A percentile compares a stretch with the other conserved stretches of the same genome.
phyloP scores from a whole-genome alignment of 2,329 filamentous ascomycete genomes.

The Alternaria viburni region DNA sequence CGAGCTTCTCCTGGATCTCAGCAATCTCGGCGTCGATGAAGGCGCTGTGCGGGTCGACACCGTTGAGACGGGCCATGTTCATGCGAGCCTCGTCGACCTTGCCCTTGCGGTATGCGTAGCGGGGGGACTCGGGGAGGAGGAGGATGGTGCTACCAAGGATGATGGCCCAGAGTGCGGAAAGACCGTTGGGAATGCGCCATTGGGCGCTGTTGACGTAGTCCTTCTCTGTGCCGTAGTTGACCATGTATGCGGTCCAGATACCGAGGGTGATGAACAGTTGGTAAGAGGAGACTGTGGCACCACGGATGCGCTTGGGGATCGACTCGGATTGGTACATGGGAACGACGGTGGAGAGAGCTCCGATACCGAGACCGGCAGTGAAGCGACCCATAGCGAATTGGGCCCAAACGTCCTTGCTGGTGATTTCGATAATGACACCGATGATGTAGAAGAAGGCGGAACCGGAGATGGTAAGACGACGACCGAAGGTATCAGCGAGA shows the following conservation, averaged over 20 bases:
- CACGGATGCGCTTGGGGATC: slow-evolving; percentile 68
- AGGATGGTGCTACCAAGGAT: slow-evolving; percentile 61
- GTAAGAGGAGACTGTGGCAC: slow-evolving; percentile 67
- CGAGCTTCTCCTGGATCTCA: slow-evolving; percentile 63
- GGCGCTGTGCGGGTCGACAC: slow-evolving; percentile 61
- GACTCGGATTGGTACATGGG: slow-evolving; percentile 71
- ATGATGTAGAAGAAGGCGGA: slow-evolving; percentile 68
- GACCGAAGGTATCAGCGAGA: slow-evolving; percentile 67
- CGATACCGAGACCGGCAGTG: slow-evolving; percentile 69
- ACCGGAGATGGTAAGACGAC: slow-evolving; percentile 65
- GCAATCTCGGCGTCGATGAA: slow-evolving; percentile 60
- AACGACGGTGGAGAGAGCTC: slow-evolving; percentile 65
- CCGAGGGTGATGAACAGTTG: slow-evolving; percentile 74
- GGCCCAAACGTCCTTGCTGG: slow-evolving; percentile 63
- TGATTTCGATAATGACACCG: slow-evolving; percentile 71
- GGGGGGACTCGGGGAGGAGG: slow-evolving; percentile 63
- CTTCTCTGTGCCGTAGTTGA: slow-evolving; percentile 67
- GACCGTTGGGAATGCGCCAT: slow-evolving; percentile 70
- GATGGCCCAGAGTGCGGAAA: slow-evolving; percentile 63
- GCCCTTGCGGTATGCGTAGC: slow-evolving; percentile 63
- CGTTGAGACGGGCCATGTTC: slow-evolving; percentile 62
- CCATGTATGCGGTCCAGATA: slow-evolving; percentile 61
- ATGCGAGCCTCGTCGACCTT: slow-evolving; percentile 57
- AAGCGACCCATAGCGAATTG: slow-evolving; percentile 69
- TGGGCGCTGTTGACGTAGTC: slow-evolving; percentile 56